These are phyloP conservation scores for Myxozyma nipponensis DNA, from an alignment of 805 yeast genomes.

Conservation along the genomic window DNA sequence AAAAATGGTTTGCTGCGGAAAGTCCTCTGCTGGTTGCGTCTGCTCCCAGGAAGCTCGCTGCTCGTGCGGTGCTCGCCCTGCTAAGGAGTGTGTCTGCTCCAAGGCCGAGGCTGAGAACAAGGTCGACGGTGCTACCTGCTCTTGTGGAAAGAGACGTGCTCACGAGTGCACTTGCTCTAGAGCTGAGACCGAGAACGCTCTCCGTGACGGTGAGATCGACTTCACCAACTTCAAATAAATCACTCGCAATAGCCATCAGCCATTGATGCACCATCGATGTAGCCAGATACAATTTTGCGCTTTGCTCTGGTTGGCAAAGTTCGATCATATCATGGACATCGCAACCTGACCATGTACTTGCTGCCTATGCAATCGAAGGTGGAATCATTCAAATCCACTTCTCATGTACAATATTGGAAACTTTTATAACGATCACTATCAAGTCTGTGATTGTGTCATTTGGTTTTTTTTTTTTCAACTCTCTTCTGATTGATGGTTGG, in stretches of 20 bases:
- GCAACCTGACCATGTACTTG: too few species aligned
- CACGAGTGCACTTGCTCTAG: conserved; percentile 55
- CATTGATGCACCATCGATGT: too few species aligned
- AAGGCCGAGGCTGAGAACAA: conserved; percentile 52
- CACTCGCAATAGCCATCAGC: background rate
- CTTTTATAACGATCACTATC: too few species aligned
- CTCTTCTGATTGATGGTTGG: too few species aligned
- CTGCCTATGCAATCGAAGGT: too few species aligned
- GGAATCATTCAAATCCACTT: too few species aligned
- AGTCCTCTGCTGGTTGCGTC: conserved; percentile 47
- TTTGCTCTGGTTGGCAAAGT: too few species aligned
- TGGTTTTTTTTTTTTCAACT: too few species aligned
- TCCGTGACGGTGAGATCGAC: conserved; percentile 57
- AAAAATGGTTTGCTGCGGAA: conserved; percentile 43
- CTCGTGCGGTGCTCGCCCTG: conserved; percentile 60
- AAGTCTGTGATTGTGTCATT: too few species aligned
- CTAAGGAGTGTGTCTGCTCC: conserved; percentile 54
- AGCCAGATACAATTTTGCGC: too few species aligned
- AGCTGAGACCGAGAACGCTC: conserved; percentile 35
- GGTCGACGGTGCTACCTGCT: conserved; percentile 45
- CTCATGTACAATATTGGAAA: too few species aligned
- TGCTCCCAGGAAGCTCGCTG: conserved; percentile 62
- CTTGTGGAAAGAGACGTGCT: conserved; percentile 57
- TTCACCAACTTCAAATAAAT: conserved; percentile 45
- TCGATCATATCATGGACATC: too few species aligned